Base-by-base conservation (phyloP, 2,329 filamentous ascomycete genomes). In the Neofusicoccum laricinum region DNA sequence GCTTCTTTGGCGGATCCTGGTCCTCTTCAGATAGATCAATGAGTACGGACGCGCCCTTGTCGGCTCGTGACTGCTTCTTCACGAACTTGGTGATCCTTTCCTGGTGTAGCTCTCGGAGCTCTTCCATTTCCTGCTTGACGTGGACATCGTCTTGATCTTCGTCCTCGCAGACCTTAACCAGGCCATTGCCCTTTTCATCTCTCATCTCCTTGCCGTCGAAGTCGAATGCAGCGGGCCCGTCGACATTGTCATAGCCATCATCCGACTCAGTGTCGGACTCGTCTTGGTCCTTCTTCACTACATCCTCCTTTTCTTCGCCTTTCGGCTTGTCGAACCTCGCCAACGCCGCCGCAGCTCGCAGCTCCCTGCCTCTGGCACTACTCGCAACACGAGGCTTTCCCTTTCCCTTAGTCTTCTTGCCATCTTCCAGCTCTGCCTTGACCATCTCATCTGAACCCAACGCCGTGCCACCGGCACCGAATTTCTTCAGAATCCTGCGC, bases 281-380 rank as follows among this genome's bases (percentile, higher is more conserved):
- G 5, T 30, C 11, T 11, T n/a, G 36, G 11, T 66, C 66, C 14
- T 51, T 48, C 21, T 76, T 74, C 0, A 73, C 38, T 14, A 67
- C 50, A 66, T 59, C 55, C 55, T 79, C 77, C 17, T 79, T 75
- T 11, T 79, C 84, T 50, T 84, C 78, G 64, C 78, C 76, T 76
- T 80, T 80, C 8, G 72, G 71, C 3, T 75, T 76, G 12, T 86
- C 89, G 65, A 94, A 92, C 12, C 91, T 82, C 14, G 90, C 90
- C 68, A 94, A 74, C 1, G 91, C 91, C 2, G 91, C 91, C 5
- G 90, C 90, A 1, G 90, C 91, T 64, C 91, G 81, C 11, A 95
- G 79, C 58, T 94, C 91, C 66, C 91, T 82, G 0, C 91, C 91
- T 65, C 91, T 80, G 53, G 87, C 88, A 72, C 91, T 93, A 10